Percentiles rank a stretch among this genome's conserved stretches.
These are phyloP conservation scores for Hypoxylon subgilvum DNA, from an alignment of 495 filamentous ascomycete genomes.

Conservation along the genomic window DNA sequence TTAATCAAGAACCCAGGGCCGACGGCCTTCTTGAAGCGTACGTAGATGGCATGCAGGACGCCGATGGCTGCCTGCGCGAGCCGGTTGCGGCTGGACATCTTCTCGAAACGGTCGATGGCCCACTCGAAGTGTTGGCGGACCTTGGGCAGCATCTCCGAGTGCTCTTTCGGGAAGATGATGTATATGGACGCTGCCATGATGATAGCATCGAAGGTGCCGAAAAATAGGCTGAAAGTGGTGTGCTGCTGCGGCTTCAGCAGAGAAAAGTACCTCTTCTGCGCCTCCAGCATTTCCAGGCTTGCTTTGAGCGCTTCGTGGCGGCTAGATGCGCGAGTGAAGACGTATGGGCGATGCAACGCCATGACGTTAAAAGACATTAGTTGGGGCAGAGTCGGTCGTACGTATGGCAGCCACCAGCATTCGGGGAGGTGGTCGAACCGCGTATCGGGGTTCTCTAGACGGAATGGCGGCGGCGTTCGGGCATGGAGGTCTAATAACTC, in stretches of 20 bases:
- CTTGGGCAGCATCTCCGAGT: constrained; percentile 47
- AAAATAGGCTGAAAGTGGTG: constrained; percentile 61
- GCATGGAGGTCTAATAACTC: constrained; percentile 54
- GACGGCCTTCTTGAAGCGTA: constrained; percentile 53
- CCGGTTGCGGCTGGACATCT: constrained; percentile 55
- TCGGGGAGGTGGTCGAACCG: constrained; percentile 56
- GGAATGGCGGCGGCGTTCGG: constrained; percentile 58
- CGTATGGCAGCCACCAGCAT: constrained; percentile 59
- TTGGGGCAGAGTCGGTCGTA: constrained; percentile 54
- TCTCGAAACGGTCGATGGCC: constrained; percentile 59
- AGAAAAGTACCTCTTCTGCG: constrained; percentile 59
- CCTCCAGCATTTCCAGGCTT: constrained; percentile 59
- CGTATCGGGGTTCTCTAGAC: constrained; percentile 61
- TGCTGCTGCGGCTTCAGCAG: constrained; percentile 57
- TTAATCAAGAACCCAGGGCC: constrained; percentile 31
- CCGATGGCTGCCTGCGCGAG: constrained; percentile 61
- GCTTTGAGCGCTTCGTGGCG: constrained; percentile 61
- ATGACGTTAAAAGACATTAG: constrained; percentile 60
- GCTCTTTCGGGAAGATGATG: constrained; percentile 59
- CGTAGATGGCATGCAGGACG: constrained; percentile 55
- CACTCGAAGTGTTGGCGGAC: constrained; percentile 60
- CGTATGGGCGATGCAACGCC: constrained; percentile 67
- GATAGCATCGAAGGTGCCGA: constrained; percentile 67
- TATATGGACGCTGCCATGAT: constrained; percentile 65
- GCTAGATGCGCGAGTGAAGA: constrained; percentile 61